Percentiles rank a stretch among this genome's conserved stretches.
Evolutionary conservation across 306 rosid species (phyloP).

Genomic region (Delonix regia): DNA sequence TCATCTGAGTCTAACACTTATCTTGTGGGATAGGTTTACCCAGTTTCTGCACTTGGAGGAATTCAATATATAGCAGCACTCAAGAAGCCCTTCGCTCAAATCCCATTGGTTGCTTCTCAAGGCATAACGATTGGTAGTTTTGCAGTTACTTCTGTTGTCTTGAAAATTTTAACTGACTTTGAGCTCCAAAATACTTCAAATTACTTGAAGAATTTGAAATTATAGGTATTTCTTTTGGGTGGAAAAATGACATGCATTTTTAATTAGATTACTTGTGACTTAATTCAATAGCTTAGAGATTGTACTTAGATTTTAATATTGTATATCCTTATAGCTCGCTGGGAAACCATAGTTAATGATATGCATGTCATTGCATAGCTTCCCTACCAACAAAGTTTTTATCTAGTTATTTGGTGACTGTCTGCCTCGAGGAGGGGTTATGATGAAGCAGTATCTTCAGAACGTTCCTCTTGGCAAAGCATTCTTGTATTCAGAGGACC

Average conservation of each 20-base stretch:
- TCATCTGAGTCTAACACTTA: neutral
- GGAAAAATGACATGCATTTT: neutral
- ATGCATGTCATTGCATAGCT: neutral
- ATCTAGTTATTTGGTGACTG: neutral
- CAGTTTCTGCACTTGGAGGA: conserved; percentile 92
- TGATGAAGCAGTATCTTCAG: neutral
- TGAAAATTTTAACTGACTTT: conserved; percentile 7
- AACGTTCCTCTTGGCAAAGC: neutral
- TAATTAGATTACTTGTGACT: neutral
- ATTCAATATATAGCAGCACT: conserved; percentile 72
- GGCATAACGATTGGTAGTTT: conserved; percentile 77
- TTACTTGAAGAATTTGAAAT: neutral
- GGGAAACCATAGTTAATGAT: neutral
- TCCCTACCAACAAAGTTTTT: neutral
- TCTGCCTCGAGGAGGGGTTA: neutral
- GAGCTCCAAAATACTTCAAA: neutral
- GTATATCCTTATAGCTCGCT: neutral
- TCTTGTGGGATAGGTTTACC: conserved; percentile 67
- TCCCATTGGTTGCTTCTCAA: conserved; percentile 89
- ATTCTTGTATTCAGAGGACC: neutral
- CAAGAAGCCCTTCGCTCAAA: conserved; percentile 78
- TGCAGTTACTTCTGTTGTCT: conserved; percentile 8
- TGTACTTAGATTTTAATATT: neutral
- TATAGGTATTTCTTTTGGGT: too few relatives aligned
- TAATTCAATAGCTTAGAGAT: neutral